phyloP scores from a whole-genome alignment of 441 rosid species.

The Jatropha podagrica region DNA sequence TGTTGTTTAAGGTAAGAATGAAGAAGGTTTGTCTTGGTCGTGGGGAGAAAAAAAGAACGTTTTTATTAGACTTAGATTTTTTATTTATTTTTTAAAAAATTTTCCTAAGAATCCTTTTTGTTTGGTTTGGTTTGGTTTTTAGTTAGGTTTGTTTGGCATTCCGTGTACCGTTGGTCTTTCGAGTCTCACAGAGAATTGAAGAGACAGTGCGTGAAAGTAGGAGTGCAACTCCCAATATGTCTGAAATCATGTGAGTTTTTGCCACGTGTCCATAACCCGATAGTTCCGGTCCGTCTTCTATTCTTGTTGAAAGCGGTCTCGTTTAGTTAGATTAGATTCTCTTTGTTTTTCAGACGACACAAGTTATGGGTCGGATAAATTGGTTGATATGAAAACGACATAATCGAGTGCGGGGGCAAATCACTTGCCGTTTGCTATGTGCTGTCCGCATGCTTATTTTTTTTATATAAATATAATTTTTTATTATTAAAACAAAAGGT shows the following conservation, averaged over 20 bases:
- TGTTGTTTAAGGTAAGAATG: background rate
- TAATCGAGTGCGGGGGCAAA: too few species aligned
- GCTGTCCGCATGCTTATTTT: too few species aligned
- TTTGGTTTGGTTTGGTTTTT: constrained; percentile 22
- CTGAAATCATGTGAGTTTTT: constrained; percentile 19
- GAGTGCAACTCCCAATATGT: background rate
- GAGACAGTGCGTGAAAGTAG: constrained; percentile 27
- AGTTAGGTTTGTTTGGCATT: constrained; percentile 26
- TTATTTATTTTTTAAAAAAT: background rate
- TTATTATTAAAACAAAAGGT: too few species aligned
- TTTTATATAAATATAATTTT: too few species aligned
- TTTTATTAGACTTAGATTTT: background rate
- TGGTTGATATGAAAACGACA: too few species aligned
- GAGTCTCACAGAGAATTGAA: background rate
- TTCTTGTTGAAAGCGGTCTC: constrained; percentile 20
- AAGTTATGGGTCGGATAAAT: too few species aligned
- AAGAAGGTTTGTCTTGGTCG: background rate
- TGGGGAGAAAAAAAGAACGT: background rate
- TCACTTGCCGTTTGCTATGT: too few species aligned
- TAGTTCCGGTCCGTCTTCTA: constrained; percentile 25
- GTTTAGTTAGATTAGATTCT: background rate
- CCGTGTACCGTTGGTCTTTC: constrained; percentile 27
- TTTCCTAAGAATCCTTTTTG: background rate
- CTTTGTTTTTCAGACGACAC: too few species aligned
- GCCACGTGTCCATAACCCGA: constrained; percentile 37